Evolutionary conservation across 805 yeast genomes (phyloP).

Genomic region (Candida succiphila): DNA sequence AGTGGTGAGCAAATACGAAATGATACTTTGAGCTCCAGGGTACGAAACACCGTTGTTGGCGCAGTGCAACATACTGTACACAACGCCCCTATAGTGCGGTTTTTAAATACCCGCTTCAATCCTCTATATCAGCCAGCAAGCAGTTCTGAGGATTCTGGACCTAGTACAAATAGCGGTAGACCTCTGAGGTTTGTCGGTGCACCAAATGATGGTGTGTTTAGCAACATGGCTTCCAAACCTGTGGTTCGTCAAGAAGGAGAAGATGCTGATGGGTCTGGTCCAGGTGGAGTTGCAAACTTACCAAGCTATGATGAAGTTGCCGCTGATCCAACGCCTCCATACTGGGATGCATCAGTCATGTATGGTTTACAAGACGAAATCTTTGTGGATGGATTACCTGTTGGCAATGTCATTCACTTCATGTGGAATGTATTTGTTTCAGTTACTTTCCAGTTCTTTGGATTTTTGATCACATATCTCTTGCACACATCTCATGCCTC

Average conservation of each 20-base stretch:
- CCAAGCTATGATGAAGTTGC: conserved; percentile 96
- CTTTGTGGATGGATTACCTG: conserved; percentile 91
- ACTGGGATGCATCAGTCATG: conserved; percentile 86
- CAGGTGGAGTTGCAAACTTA: conserved; percentile 21
- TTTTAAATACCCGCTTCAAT: conserved; percentile 16
- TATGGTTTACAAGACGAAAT: conserved; percentile 83
- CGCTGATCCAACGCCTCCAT: conserved; percentile 89
- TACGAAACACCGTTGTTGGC: not conserved
- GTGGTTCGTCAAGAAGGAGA: conserved; percentile 25
- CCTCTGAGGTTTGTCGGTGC: too few relatives aligned
- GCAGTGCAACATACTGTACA: conserved; percentile 6
- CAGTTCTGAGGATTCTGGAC: conserved; percentile 15
- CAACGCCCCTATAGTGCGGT: conserved; percentile 21
- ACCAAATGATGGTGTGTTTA: conserved; percentile 80
- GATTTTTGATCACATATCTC: conserved; percentile 82
- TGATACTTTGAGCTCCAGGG: not conserved
- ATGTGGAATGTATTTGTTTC: conserved; percentile 86
- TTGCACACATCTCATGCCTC: conserved; percentile 97
- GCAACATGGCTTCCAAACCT: conserved; percentile 87
- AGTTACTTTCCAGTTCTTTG: conserved; percentile 87
- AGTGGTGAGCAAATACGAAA: not conserved
- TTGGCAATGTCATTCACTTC: conserved; percentile 82
- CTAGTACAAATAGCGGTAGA: too few relatives aligned
- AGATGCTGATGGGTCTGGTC: conserved; percentile 30
- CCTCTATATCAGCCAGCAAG: conserved; percentile 6